Conservation (phyloP, 2,329 filamentous ascomycete genomes). For the Venturiaceae sp. region DNA sequence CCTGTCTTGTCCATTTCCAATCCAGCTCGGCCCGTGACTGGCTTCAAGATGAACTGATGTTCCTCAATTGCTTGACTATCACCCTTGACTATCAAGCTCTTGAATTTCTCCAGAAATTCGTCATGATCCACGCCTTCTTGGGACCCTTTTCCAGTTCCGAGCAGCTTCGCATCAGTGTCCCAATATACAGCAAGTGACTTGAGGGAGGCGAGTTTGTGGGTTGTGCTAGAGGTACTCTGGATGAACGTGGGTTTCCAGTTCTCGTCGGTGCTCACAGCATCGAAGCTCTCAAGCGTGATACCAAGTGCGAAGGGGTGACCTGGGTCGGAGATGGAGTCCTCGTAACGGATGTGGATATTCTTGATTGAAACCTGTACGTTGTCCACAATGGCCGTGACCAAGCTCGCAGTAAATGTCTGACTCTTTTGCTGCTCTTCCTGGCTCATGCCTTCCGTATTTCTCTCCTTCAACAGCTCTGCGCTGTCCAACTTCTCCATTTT, state of each 20-base stretch:
- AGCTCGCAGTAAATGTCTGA: slow-evolving; percentile 91
- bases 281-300: slow-evolving; percentile 89
- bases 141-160: slow-evolving; percentile 72
- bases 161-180: slow-evolving; percentile 84
- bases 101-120: slow-evolving; percentile 69
- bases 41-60: slow-evolving; percentile 92
- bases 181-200: slow-evolving; percentile 91
- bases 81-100: slow-evolving; percentile 65
- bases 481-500: slow-evolving; percentile 99
- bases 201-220: slow-evolving; percentile 88
- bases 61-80: slow-evolving; percentile 46
- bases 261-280: slow-evolving; percentile 88
- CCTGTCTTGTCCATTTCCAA: slow-evolving; percentile 93
- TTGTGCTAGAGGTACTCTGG: slow-evolving; percentile 70
- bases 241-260: slow-evolving; percentile 96
- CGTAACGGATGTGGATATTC: slow-evolving; percentile 97
- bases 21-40: slow-evolving; percentile 89
- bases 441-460: slow-evolving; percentile 85
- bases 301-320: slow-evolving; percentile 93
- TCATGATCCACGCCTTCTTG: slow-evolving; percentile 58
- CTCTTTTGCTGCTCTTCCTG: slow-evolving; percentile 94
- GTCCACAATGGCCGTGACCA: slow-evolving; percentile 94
- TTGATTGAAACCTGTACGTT: slow-evolving; percentile 96
- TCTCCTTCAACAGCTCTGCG: slow-evolving; percentile 86
- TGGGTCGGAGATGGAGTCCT: slow-evolving; percentile 91